phyloP scores from a whole-genome alignment of 306 rosid genomes.

The Inga leiocalycina region DNA sequence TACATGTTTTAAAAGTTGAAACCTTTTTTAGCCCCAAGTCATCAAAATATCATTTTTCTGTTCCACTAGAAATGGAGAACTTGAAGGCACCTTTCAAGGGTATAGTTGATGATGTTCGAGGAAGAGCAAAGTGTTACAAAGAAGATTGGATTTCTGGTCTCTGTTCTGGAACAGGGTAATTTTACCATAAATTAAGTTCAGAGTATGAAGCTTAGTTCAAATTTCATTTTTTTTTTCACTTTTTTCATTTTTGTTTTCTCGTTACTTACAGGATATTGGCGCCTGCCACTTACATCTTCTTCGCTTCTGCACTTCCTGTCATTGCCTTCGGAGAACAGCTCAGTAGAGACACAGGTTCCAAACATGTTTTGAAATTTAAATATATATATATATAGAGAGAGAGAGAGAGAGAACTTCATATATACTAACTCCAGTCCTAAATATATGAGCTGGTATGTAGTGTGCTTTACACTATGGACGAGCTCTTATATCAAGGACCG shows the following conservation, averaged over 20 bases:
- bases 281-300: constrained; percentile 76
- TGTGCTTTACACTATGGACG: too few species aligned
- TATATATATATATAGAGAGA: too few species aligned
- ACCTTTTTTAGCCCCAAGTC: background rate
- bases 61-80: constrained; percentile 51
- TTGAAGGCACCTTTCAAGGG: constrained; percentile 66
- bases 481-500: too few species aligned
- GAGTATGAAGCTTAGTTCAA: background rate
- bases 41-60: background rate
- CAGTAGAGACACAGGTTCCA: constrained; percentile 69
- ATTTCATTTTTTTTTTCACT: background rate
- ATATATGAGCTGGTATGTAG: too few species aligned
- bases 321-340: constrained; percentile 83
- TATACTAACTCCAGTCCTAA: too few species aligned
- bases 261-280: constrained; percentile 59
- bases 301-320: constrained; percentile 88
- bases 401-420: too few species aligned
- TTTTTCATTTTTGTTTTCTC: background rate
- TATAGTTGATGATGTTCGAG: constrained; percentile 53
- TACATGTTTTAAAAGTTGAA: background rate
- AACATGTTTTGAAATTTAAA: background rate
- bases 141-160: constrained; percentile 79
- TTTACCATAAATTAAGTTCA: background rate
- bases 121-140: constrained; percentile 66
- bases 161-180: constrained; percentile 69